phyloP scores from a whole-genome alignment of 1,284 basidiomycete species.

The Cutaneotrichosporon curvatum region DNA sequence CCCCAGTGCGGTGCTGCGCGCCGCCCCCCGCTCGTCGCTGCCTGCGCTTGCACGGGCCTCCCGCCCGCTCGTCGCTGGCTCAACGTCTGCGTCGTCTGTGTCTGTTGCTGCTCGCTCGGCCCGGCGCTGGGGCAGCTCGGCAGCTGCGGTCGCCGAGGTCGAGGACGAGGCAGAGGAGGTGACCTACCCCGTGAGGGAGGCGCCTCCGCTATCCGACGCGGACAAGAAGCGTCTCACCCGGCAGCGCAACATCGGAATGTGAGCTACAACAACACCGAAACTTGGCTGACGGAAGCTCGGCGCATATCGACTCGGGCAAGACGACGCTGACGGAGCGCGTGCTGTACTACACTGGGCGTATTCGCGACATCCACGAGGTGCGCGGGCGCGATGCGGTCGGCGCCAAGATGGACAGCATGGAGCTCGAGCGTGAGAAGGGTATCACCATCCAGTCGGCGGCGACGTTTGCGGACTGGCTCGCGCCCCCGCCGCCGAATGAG shows the following conservation, averaged over 20 bases:
- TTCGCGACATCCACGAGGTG: conserved; percentile 95
- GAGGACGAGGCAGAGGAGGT: conserved; percentile 18
- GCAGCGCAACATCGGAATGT: conserved; percentile 48
- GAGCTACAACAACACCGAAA: conserved; percentile 10
- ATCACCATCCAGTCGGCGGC: conserved; percentile 99
- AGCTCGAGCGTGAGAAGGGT: conserved; percentile 96
- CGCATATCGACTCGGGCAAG: conserved; percentile 96
- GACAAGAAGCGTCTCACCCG: conserved; percentile 37
- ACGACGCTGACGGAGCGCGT: conserved; percentile 95
- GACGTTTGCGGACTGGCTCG: conserved; percentile 95
- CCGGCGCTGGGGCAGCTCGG: conserved; percentile 3
- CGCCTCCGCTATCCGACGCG: conserved; percentile 34
- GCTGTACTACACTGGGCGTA: conserved; percentile 92
- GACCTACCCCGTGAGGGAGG: conserved; percentile 36
- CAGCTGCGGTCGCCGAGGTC: conserved; percentile 20
- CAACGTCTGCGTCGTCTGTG: background rate
- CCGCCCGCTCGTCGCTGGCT: background rate
- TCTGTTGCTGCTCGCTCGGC: background rate
- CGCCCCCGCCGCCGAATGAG: conserved; percentile 50
- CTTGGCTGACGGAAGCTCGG: conserved; percentile 51
- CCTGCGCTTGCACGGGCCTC: background rate
- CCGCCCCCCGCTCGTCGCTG: conserved; percentile 1
- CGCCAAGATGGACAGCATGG: conserved; percentile 99
- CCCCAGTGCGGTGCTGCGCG: conserved; percentile 2
- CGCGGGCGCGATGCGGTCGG: conserved; percentile 91